Percentiles rank a stretch among this genome's conserved stretches.
These are phyloP conservation scores for Poa pratensis DNA, from an alignment of 176 grass and related monocot genomes.

Conservation along the genomic window DNA sequence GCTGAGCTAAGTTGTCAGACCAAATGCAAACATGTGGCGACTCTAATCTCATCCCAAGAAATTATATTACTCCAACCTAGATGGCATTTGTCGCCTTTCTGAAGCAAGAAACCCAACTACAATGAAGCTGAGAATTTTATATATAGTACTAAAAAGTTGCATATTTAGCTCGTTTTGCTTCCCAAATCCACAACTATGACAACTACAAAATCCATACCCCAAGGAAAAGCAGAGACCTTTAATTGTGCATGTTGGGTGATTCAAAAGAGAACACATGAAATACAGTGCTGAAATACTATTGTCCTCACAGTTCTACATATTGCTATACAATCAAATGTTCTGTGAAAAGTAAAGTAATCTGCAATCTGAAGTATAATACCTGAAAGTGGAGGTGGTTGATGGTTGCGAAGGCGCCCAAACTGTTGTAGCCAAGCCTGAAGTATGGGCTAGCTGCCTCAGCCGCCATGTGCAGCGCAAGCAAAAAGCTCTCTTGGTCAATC, in stretches of 20 bases:
- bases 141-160: background rate
- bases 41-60: background rate
- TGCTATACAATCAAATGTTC: constrained; percentile 6
- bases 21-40: background rate
- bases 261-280: background rate
- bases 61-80: background rate
- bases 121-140: background rate
- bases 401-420: constrained; percentile 93
- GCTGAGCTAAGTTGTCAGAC: background rate
- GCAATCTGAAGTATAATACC: constrained; percentile 58
- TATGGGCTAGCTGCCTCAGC: constrained; percentile 68
- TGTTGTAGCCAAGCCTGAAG: constrained; percentile 96
- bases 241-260: background rate
- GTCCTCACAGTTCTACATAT: constrained; percentile 14
- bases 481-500: constrained; percentile 78
- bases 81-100: background rate
- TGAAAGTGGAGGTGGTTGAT: constrained; percentile 99
- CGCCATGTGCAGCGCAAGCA: constrained; percentile 81
- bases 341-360: constrained; percentile 1
- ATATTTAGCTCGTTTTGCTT: background rate
- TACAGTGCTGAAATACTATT: background rate
- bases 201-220: background rate
- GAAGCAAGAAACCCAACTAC: background rate
- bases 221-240: background rate
- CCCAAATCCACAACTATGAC: background rate